Evolutionary conservation across 805 yeast species (phyloP), one percentile per base, ranked within the genome.

Genomic region (Kurtzmaniella cleridarum): DNA sequence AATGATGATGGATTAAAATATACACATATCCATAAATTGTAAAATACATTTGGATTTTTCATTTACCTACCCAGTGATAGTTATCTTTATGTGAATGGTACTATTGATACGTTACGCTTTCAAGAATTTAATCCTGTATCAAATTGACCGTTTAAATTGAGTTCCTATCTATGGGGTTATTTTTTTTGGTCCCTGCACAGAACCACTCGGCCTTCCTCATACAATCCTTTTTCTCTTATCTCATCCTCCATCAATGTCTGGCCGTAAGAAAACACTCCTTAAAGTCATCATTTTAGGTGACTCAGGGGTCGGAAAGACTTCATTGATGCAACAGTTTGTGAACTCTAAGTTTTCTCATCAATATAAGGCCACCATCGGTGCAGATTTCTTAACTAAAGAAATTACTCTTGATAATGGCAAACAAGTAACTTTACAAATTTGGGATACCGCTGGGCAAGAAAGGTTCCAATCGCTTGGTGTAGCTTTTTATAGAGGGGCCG

Each of bases 391-490:
- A 46, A 91, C 97, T 29, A 91, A 90, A 61, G 98, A 91, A 54
- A 78, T 91, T 43, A 68, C 74, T 20, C 77, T 93, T 42, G 98
- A 93, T 59, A 93, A 84, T 60, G 60, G 59, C 43, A 84, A 83
- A 52, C 76, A 76, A 47, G 89, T 83, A 7, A 80, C 87, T 16
- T 73, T 84, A 73, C 91, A 85, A 64, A 84, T 93, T 40, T 91
- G 98, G 98, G 98, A 91, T 58, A 91, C 98, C 32, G 98, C 98
- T 6, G 98, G 98, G 28, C 98, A 91, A 69, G 98, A 91, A 64
- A 76, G 98, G 54, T 91, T 91, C 73, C 98, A 93, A 65, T 83
- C 95, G 42, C 71, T 91, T 45, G 98, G 98, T 12, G 97, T 91
- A 32, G 98, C 98, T 0, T 91, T 91, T 60, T 91, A 93, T 62